These are phyloP conservation scores for Komagataea norvegica DNA, from an alignment of 1,139 yeast species.

Conservation along the genomic window DNA sequence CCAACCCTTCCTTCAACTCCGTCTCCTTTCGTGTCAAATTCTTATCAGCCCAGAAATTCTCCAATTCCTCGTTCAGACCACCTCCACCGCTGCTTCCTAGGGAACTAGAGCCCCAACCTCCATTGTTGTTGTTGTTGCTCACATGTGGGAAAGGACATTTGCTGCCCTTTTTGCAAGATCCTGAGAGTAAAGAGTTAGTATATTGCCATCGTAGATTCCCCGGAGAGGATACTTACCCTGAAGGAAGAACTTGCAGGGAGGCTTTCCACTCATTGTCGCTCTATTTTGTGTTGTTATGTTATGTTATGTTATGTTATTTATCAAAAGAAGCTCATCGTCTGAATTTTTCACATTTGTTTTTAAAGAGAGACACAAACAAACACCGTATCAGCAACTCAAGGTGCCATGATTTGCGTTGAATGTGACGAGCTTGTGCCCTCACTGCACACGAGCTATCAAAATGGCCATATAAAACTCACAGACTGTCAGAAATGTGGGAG, in stretches of 20 bases:
- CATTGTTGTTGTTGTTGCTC: constrained; percentile 16
- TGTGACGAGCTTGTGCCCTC: constrained; percentile 64
- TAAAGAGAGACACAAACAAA: not conserved
- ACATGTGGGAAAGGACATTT: constrained; percentile 39
- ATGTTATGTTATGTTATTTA: not conserved
- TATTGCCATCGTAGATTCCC: too few species aligned
- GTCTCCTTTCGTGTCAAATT: constrained; percentile 23
- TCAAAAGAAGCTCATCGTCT: constrained; percentile 1
- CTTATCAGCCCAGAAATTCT: constrained; percentile 21
- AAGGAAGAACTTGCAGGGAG: constrained; percentile 39
- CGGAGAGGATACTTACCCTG: constrained; percentile 35
- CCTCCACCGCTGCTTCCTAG: constrained; percentile 9
- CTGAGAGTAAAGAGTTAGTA: too few species aligned
- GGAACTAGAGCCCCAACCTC: constrained; percentile 9
- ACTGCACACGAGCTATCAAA: constrained; percentile 68
- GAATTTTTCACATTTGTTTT: too few species aligned
- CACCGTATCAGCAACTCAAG: not conserved
- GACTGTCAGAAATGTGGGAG: constrained; percentile 68
- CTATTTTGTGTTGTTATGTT: not conserved
- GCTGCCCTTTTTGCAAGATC: constrained; percentile 34
- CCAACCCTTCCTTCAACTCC: constrained; percentile 30
- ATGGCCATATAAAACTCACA: constrained; percentile 74
- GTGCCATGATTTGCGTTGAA: constrained; percentile 82
- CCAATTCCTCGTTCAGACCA: constrained; percentile 13
- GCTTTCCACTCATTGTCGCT: constrained; percentile 18